Base-by-base conservation (phyloP, 2,329 filamentous ascomycete species). In the Ophiocordyceps unilateralis region DNA sequence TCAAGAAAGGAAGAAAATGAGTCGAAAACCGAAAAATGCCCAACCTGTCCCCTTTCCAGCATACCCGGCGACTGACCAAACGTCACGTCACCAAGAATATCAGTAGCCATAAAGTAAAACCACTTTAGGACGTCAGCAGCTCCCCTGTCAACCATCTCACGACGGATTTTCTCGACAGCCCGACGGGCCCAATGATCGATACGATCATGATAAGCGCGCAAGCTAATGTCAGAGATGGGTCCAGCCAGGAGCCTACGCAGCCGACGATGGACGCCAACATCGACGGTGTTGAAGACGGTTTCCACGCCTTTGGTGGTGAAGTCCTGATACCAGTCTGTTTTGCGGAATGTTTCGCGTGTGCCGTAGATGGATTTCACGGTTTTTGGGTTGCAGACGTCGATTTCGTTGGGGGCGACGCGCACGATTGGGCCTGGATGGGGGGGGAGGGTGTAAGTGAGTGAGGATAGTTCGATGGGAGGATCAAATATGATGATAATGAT, bases 61-160 rank as follows among this genome's bases (percentile, higher is more conserved):
- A 37, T 40, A 1, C 21, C 17, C 17, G 74, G 72, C 0, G 67
- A 66, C 19, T 72, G 63, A 1, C 71, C 71, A 49, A 75, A 75
- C 4, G 55, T 63, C 9, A 75, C 48, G 37, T 72, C 60, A 0
- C 61, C 66, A 43, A 74, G 67, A 3, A 72, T 54, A 49, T 76
- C 72, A 0, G 68, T 68, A 0, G 68, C 55, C 60, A 73, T 65
- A 41, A 69, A 70, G 10, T 63, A 52, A 57, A 61, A 68, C 70
- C 70, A 75, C 42, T 71, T 70, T 43, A 62, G 59, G 0, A 74
- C 51, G 45, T 75, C 68, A 0, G 54, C 58, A 0, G 46, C 55
- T 0, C 63, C 58, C 0, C 51, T 46, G 1, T 37, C 32, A 21
- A 49, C 42, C 47, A 62, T 59, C 39, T 73, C 68, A 14, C 60